Evolutionary conservation across 805 yeast genomes (phyloP).

Genomic region (Lipomyces chichibuensis): DNA sequence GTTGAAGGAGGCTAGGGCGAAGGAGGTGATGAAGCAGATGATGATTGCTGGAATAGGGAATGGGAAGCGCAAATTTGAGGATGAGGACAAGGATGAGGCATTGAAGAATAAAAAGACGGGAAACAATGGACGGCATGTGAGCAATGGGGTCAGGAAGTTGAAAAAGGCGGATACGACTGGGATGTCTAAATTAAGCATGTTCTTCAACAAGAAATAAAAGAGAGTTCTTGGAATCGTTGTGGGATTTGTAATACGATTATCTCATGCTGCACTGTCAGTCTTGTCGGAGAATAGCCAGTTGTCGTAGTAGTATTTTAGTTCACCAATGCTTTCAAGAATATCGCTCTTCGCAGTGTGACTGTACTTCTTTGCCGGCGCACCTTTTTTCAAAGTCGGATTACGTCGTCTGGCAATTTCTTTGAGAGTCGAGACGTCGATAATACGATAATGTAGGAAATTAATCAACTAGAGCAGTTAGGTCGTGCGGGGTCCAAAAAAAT

Average conservation of each 20-base stretch:
- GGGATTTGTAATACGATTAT: not conserved
- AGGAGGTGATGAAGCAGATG: constrained; percentile 33
- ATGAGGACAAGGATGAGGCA: constrained; percentile 20
- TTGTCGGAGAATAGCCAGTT: constrained; percentile 51
- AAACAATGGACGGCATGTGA: constrained; percentile 10
- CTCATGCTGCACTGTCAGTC: not conserved
- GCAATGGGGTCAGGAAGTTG: constrained; percentile 31
- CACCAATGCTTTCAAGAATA: constrained; percentile 84
- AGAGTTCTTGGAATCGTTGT: not conserved
- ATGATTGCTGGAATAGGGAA: constrained; percentile 14
- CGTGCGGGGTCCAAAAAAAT: not conserved
- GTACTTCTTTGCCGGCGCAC: constrained; percentile 64
- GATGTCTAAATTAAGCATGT: constrained; percentile 42
- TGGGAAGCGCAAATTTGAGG: constrained; percentile 24
- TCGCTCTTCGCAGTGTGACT: constrained; percentile 89
- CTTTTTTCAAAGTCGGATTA: constrained; percentile 62
- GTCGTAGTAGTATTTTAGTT: constrained; percentile 74
- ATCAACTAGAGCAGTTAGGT: constrained; percentile 49
- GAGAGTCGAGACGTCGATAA: constrained; percentile 86
- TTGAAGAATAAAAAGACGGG: constrained; percentile 19
- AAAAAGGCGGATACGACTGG: constrained; percentile 35
- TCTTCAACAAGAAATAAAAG: constrained; percentile 41
- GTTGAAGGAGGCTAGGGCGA: constrained; percentile 31
- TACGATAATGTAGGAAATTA: constrained; percentile 67
- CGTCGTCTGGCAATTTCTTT: constrained; percentile 81